phyloP scores from a whole-genome alignment of 1,284 basidiomycete species.

The Ganoderma meredithae region DNA sequence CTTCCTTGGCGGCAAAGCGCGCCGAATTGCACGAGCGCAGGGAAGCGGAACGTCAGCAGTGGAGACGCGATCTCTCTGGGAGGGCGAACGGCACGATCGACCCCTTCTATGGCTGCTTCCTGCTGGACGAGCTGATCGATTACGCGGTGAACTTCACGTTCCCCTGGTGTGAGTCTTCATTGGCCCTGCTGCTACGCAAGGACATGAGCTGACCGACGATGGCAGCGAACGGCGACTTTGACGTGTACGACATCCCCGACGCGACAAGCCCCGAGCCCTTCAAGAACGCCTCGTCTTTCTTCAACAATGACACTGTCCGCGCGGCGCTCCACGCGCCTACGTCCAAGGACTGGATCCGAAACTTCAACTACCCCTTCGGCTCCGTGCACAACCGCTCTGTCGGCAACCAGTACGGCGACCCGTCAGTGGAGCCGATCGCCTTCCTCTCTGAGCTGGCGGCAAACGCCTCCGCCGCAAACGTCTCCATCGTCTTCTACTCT shows the following conservation, averaged over 20 bases:
- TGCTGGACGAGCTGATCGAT: conserved; percentile 43
- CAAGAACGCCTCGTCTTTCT: conserved; percentile 59
- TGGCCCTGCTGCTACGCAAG: conserved; percentile 1
- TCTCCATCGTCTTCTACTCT: conserved; percentile 42
- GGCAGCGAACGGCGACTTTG: conserved; percentile 35
- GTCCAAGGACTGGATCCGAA: conserved; percentile 59
- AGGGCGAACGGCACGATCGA: conserved; percentile 42
- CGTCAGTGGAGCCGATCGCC: conserved; percentile 47
- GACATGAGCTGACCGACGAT: background rate
- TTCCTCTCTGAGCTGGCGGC: conserved; percentile 42
- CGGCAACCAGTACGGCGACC: conserved; percentile 46
- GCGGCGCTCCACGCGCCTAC: conserved; percentile 73
- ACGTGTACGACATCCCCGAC: conserved; percentile 61
- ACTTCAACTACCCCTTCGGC: conserved; percentile 60
- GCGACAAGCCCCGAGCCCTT: conserved; percentile 56
- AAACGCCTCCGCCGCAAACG: conserved; percentile 38
- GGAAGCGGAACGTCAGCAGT: conserved; percentile 27
- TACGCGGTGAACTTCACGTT: conserved; percentile 49
- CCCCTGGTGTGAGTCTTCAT: conserved; percentile 64
- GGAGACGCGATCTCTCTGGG: conserved; percentile 38
- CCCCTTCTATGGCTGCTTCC: conserved; percentile 43
- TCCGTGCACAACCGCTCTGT: conserved; percentile 24
- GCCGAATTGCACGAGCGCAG: conserved; percentile 27
- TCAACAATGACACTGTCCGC: conserved; percentile 64
- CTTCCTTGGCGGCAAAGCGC: conserved; percentile 15